Base-by-base conservation (phyloP, 148 eudicot species). In the Heliosperma pusillum region DNA sequence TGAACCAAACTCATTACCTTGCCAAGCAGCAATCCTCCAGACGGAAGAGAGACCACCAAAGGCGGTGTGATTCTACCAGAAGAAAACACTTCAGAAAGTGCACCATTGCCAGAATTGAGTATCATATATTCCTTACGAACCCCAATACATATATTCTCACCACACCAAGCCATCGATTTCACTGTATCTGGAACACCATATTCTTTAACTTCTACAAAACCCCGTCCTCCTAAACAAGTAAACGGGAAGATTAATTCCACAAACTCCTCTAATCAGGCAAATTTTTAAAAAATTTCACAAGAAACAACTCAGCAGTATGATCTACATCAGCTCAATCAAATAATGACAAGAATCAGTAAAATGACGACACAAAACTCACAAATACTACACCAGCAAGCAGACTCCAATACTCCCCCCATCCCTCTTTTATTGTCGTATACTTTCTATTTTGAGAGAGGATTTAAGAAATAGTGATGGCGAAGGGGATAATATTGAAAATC, bases 81-180 rank as follows among this genome's bases (percentile, higher is more conserved):
- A 66, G 99, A 87, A 78, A 95, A 95, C 21, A 95, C 93, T 82
- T 93, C 92, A 59, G 93, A 84, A 64, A 92, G 77, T 60, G 90
- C 83, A 79, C 99, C 99, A 73, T 78, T 95, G 19, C 86, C 82
- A 60, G 97, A 72, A 86, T 90, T 95, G 77, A 95, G 80, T 78
- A 95, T 90, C 84, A 83, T 85, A 70, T 95, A 95, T 75, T 95
- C 99, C 83, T 88, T 90, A 66, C 87, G 87, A 72, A 95, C 83
- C 63, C 99, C 99, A 80, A 95, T 80, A 80, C 99, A 95, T 82
- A 95, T 85, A 80, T 95, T 92, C 81, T 95, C 99, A 57, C 99
- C 99, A 85, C 97, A 95, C 99, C 99, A 95, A 69, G 99, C 85
- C 90, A 95, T 84, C 30, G 99, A 95, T 77, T 95, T 95, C 69